Evolutionary conservation across 2,329 filamentous ascomycete genomes (phyloP).

Genomic region (Colletotrichum musicola): DNA sequence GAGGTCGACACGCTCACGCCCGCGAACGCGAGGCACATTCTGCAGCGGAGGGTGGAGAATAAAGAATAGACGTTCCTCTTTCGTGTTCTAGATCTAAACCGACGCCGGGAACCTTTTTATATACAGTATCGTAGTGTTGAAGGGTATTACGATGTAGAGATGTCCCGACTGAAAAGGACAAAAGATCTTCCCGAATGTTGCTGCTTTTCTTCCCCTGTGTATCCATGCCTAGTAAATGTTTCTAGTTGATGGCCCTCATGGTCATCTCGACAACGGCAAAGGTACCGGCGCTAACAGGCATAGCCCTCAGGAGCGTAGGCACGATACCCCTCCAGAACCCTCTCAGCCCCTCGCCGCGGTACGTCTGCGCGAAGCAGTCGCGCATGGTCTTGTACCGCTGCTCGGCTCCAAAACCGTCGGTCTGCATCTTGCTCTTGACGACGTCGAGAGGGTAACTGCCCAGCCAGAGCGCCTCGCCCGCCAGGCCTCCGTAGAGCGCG

Average conservation of each 20-base stretch:
- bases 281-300: slow-evolving; percentile 98
- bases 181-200: background rate
- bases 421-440: slow-evolving; percentile 99
- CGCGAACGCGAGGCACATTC: slow-evolving; percentile 73
- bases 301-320: slow-evolving; percentile 91
- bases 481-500: slow-evolving; percentile 91
- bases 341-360: slow-evolving; percentile 77
- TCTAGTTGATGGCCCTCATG: slow-evolving; percentile 69
- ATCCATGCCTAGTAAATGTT: too few relatives aligned
- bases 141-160: background rate
- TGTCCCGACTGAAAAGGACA: background rate
- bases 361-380: slow-evolving; percentile 90
- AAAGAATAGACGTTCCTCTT: slow-evolving; percentile 51
- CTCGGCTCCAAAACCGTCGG: slow-evolving; percentile 83
- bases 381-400: slow-evolving; percentile 85
- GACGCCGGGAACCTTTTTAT: background rate
- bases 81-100: background rate
- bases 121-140: background rate
- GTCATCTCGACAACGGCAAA: slow-evolving; percentile 86
- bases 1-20: slow-evolving; percentile 72
- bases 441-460: slow-evolving; percentile 96
- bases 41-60: slow-evolving; percentile 76
- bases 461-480: slow-evolving; percentile 94
- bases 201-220: background rate
- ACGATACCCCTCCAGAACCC: slow-evolving; percentile 97